Evolutionary conservation across 2,329 filamentous ascomycete genomes (phyloP), one percentile per base, ranked within the genome.

Genomic region (Epichloe typhina): DNA sequence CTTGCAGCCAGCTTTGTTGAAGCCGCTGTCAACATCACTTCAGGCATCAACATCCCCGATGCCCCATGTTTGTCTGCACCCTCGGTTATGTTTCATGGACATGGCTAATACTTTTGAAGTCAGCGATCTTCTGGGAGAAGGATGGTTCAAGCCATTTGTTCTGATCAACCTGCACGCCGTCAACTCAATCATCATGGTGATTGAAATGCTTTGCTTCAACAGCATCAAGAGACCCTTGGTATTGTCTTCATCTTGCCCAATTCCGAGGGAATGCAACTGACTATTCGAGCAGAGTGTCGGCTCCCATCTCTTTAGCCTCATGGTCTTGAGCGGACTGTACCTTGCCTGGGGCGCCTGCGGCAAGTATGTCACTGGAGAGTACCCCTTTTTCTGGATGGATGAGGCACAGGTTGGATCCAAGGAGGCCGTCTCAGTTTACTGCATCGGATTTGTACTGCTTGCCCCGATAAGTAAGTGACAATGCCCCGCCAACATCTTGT

Each of bases 351-450:
- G 71, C 36, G 66, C 64, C 9, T 60, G 76, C 45, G 75, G 75
- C 23, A 69, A 70, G 55, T 59, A 67, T 26, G 49, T 71, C 48
- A 77, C 74, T 2, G 69, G 69, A 36, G 67, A 68, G 47, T 67
- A 63, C 50, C 64, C 74, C 9, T 75, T 75, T 55, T 77, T 74
- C 62, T 77, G 74, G 69, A 64, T 78, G 49, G 71, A 77, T 55
- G 65, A 69, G 48, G 59, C 64, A 5, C 59, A 69, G 50, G 68
- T 73, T 54, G 69, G 69, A 44, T 68, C 67, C 31, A 62, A 68
- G 39, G 69, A 70, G 55, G 69, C 71, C 15, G 69, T 75, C 19
- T 62, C 69, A 39, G 66, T 67, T 5, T 72, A 72, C 53, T 69
- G 66, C 50, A 61, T 69, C 42, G 68, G 65, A 6, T 78, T 78